Conservation (phyloP, 2,329 filamentous ascomycete species). For the Volutella citrinella region DNA sequence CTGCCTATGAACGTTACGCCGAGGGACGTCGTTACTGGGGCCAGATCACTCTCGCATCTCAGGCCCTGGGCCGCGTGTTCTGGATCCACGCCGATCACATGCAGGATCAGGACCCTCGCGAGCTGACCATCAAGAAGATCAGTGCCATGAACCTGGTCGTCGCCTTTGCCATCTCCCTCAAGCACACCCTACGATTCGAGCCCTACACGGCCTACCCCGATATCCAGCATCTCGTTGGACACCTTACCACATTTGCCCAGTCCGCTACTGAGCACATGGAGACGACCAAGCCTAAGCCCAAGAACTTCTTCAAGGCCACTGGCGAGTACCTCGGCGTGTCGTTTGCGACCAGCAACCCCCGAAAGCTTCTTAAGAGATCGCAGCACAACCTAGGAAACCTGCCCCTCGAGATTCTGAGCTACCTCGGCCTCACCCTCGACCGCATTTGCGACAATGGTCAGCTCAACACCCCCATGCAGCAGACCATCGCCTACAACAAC, state of each 20-base stretch:
- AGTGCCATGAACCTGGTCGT: slow-evolving; percentile 75
- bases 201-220: slow-evolving; percentile 77
- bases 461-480: slow-evolving; percentile 55
- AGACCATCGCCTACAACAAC: slow-evolving; percentile 58
- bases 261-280: slow-evolving; percentile 43
- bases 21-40: slow-evolving; percentile 65
- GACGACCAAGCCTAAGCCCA: slow-evolving; percentile 35
- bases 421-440: slow-evolving; percentile 66
- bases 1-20: slow-evolving; percentile 71
- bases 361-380: slow-evolving; percentile 72
- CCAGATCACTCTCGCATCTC: slow-evolving; percentile 56
- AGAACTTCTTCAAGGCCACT: slow-evolving; percentile 57
- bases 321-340: slow-evolving; percentile 75
- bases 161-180: slow-evolving; percentile 73
- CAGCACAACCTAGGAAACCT: slow-evolving; percentile 74
- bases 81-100: slow-evolving; percentile 74
- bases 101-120: slow-evolving; percentile 51
- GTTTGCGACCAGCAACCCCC: slow-evolving; percentile 74
- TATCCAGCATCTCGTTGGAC: slow-evolving; percentile 63
- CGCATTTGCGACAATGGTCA: slow-evolving; percentile 54
- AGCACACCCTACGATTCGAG: slow-evolving; percentile 82
- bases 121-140: slow-evolving; percentile 68
- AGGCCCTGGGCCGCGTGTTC: slow-evolving; percentile 71
- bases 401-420: slow-evolving; percentile 76
- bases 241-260: slow-evolving; percentile 73